A percentile compares a stretch with the other conserved stretches of the same genome.
phyloP scores from a whole-genome alignment of 2,329 filamentous ascomycete species.

The Triangularia verruculosa region DNA sequence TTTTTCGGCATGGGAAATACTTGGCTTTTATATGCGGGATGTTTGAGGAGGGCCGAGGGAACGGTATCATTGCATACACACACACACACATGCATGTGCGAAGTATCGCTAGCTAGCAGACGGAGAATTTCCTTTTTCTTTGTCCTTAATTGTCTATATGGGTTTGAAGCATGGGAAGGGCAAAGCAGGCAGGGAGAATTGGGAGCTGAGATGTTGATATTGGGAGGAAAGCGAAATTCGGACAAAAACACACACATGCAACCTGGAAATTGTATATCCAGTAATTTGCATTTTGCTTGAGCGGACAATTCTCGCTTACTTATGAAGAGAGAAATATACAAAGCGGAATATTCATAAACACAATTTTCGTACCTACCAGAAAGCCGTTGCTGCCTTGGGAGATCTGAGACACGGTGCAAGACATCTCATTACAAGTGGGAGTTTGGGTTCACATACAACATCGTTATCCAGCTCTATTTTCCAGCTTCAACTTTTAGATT shows the following conservation, averaged over 20 bases:
- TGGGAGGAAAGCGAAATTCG: constrained; percentile 14
- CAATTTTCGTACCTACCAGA: not conserved
- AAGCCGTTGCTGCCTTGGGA: not conserved
- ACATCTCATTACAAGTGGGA: not conserved
- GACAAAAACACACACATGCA: not conserved
- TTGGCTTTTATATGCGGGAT: not conserved
- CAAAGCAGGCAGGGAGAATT: not conserved
- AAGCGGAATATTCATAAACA: not conserved
- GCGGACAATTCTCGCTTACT: not conserved
- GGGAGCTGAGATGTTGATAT: not conserved
- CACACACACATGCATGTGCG: not conserved
- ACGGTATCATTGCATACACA: not conserved
- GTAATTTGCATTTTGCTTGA: not conserved
- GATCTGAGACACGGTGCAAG: not conserved
- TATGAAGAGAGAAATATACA: not conserved
- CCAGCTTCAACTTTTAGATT: not conserved
- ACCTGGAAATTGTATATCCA: not conserved
- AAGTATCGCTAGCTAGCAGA: not conserved
- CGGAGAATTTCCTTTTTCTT: not conserved
- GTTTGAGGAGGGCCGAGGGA: not conserved
- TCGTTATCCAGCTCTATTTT: not conserved
- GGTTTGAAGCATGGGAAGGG: not conserved
- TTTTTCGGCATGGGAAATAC: not conserved
- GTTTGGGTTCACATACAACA: not conserved
- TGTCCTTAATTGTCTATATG: not conserved